Conservation (phyloP, 2,329 filamentous ascomycete genomes). For the Botrytis paeoniae region DNA sequence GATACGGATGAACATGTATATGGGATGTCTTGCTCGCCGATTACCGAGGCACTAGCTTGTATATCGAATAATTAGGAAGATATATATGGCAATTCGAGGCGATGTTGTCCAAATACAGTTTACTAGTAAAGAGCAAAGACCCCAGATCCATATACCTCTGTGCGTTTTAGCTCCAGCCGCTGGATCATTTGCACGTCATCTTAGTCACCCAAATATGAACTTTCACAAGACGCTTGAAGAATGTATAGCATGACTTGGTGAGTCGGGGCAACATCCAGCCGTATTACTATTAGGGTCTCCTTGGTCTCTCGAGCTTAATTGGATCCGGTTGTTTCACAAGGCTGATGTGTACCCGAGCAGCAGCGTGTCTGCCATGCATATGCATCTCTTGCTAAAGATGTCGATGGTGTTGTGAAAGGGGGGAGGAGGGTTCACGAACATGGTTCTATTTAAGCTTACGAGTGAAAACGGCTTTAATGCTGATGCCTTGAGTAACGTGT, state of each 20-base stretch:
- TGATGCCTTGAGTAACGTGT: conserved; percentile 11
- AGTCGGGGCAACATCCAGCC: conserved; percentile 11
- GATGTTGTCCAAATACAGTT: background rate
- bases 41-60: background rate
- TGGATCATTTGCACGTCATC: conserved; percentile 4
- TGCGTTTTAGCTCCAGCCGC: background rate
- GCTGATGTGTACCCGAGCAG: conserved; percentile 24
- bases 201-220: background rate
- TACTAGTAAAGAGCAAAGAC: background rate
- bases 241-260: background rate
- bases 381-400: conserved; percentile 4
- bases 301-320: conserved; percentile 13
- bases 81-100: background rate
- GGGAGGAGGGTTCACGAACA: background rate
- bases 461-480: background rate
- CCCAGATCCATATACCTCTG: background rate
- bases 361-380: conserved; percentile 6
- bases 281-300: background rate
- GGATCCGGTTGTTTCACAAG: conserved; percentile 22
- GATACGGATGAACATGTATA: background rate
- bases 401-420: background rate
- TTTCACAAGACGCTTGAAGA: background rate
- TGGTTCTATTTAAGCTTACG: background rate
- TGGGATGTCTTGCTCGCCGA: background rate
- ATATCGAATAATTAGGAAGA: background rate